phyloP scores from a whole-genome alignment of 2,329 filamentous ascomycete genomes.

The Aspergillus floridensis region DNA sequence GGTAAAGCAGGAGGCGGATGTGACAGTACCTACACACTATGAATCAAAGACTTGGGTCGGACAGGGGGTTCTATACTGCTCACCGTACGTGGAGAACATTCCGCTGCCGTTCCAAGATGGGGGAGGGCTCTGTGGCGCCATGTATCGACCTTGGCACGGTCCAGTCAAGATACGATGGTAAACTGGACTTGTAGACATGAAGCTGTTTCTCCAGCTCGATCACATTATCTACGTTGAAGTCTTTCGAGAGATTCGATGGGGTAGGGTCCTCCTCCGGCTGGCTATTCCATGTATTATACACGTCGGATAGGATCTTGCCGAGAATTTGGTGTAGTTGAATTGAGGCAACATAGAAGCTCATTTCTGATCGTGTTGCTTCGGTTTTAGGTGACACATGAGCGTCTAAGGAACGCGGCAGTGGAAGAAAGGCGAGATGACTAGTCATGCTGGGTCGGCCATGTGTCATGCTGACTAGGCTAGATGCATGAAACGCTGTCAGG shows the following conservation, averaged over 20 bases:
- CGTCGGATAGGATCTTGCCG: constrained; percentile 34
- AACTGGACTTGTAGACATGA: constrained; percentile 20
- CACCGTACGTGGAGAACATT: constrained; percentile 33
- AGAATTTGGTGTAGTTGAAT: constrained; percentile 32
- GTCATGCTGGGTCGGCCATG: constrained; percentile 37
- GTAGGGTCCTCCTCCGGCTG: constrained; percentile 9
- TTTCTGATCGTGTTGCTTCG: background rate
- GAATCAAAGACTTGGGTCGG: too few relatives aligned
- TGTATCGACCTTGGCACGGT: background rate
- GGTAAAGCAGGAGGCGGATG: constrained; percentile 34
- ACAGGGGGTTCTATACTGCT: background rate
- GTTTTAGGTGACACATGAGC: constrained; percentile 13
- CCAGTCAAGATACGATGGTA: constrained; percentile 29
- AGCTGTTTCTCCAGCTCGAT: constrained; percentile 30
- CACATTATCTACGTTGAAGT: constrained; percentile 22
- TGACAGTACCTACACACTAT: constrained; percentile 29
- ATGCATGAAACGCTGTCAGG: background rate
- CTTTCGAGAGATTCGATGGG: background rate
- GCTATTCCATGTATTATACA: constrained; percentile 33
- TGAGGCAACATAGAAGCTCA: constrained; percentile 28
- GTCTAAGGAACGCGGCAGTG: constrained; percentile 18
- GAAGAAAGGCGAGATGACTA: constrained; percentile 26
- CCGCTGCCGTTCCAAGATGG: constrained; percentile 19
- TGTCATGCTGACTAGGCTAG: constrained; percentile 41
- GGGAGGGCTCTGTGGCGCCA: background rate